Evolutionary conservation across 1,139 yeast genomes (phyloP), one percentile per base, ranked within the genome.

Genomic region (Blastobotrys indianensis): DNA sequence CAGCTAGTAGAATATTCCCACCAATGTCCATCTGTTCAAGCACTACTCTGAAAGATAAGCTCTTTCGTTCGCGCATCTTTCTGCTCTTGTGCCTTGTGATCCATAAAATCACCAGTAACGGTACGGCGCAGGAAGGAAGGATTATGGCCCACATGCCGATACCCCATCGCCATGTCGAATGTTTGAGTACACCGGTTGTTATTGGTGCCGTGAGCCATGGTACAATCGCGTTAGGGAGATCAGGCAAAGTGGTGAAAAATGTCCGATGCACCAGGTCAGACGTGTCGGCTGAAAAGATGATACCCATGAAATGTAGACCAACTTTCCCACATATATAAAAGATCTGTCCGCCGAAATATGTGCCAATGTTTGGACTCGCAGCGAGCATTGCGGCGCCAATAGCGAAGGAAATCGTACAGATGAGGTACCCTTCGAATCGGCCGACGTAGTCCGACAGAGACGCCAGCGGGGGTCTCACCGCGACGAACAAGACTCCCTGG

Each of bases 111-210:
- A 28, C 23, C 29, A 53, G 39, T 10, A 82, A 64, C 28, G 90
- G 90, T 10, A 82, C 45, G 54, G 81, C 70, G 10, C 77, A 60
- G 32, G 80, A 66, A 20, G 88, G 88, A 67, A 79, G 74, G 51
- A 82, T 79, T 56, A 80, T 77, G 1, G 87, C 86, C 84, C 85
- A 82, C 74, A 82, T 81, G 36, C 82, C 87, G 54, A 81, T 78
- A 52, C 80, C 79, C 77, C 80, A 82, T 37, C 76, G 70, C 90
- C 90, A 82, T 35, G 53, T 46, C 13, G 55, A 52, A 38, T 49
- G 45, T 16, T 52, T 41, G 25, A 54, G 43, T 39, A 54, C 47
- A 2, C 53, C 49, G 1, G 43, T 36, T 13, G 53, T 50, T 34
- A 52, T 38, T 12, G 54, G 54, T 11, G 45, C 51, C 2, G 45